phyloP scores from a whole-genome alignment of 73 alveolate genomes.

The Paramecium biaurelia region DNA sequence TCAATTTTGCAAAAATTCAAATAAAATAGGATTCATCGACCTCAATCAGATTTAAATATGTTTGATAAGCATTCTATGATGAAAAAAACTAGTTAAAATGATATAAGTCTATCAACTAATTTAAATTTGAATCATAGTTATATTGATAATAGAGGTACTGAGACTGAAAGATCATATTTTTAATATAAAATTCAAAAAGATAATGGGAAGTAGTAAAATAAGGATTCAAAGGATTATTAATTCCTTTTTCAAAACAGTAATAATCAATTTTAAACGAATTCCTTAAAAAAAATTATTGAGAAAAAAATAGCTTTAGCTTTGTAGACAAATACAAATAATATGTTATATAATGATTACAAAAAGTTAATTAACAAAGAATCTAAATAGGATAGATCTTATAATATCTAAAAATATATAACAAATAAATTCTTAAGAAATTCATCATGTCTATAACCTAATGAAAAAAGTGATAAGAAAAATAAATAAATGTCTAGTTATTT shows the following conservation, averaged over 20 bases:
- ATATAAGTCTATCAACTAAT: conserved; percentile 32
- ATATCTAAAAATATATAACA: conserved; percentile 23
- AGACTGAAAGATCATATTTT: conserved; percentile 40
- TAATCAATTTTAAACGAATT: conserved; percentile 1
- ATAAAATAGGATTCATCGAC: not conserved
- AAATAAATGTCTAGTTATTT: not conserved
- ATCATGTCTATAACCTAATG: not conserved
- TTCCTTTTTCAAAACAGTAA: not conserved
- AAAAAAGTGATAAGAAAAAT: not conserved
- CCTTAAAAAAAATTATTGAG: conserved; percentile 10
- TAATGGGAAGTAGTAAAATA: not conserved
- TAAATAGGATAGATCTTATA: not conserved
- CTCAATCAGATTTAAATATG: conserved; percentile 24
- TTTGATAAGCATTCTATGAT: conserved; percentile 23
- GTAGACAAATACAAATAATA: not conserved
- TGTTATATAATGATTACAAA: not conserved
- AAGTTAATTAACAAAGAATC: not conserved
- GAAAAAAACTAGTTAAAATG: conserved; percentile 42
- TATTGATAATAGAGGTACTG: conserved; percentile 43
- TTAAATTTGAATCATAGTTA: conserved; percentile 37
- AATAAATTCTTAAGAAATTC: conserved; percentile 17
- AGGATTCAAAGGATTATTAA: not conserved
- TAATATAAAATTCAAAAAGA: conserved; percentile 5
- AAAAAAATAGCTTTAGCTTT: not conserved
- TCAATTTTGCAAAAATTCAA: not conserved